Evolutionary conservation across 148 eudicot genomes (phyloP).

Genomic region (Rhododendron williamsianum): DNA sequence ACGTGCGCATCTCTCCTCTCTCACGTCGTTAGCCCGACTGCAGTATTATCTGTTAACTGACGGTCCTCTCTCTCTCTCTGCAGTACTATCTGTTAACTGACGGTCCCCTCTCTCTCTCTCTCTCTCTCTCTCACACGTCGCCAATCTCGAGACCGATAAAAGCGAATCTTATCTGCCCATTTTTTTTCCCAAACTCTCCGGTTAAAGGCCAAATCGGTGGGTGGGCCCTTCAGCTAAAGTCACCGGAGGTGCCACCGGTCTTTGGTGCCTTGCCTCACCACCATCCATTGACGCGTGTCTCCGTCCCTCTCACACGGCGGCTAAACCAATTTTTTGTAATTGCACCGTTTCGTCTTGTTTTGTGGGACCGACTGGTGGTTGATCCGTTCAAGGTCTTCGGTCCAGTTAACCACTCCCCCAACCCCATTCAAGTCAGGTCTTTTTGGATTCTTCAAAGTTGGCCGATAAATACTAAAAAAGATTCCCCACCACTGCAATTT

Average conservation of each 20-base stretch:
- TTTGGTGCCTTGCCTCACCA: background rate
- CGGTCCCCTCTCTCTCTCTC: background rate
- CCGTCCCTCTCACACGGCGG: background rate
- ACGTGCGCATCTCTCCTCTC: background rate
- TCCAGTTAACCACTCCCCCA: background rate
- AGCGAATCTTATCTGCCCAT: conserved; percentile 4
- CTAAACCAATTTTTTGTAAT: background rate
- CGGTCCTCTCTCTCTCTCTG: background rate
- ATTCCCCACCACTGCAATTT: background rate
- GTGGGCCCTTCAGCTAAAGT: background rate
- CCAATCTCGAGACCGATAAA: background rate
- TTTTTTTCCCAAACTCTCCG: background rate
- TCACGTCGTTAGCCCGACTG: background rate
- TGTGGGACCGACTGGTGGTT: background rate
- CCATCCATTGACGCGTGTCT: background rate
- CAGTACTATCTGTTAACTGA: background rate
- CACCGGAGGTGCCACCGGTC: background rate
- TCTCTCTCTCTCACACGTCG: background rate
- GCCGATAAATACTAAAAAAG: background rate
- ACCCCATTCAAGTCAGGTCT: background rate
- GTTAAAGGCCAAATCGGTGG: background rate
- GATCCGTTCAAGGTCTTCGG: background rate
- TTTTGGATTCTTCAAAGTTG: background rate
- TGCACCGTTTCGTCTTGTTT: background rate
- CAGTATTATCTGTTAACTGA: background rate